These are phyloP conservation scores for Juglanconis oblonga DNA, from an alignment of 2,329 filamentous ascomycete species.

Conservation along the genomic window DNA sequence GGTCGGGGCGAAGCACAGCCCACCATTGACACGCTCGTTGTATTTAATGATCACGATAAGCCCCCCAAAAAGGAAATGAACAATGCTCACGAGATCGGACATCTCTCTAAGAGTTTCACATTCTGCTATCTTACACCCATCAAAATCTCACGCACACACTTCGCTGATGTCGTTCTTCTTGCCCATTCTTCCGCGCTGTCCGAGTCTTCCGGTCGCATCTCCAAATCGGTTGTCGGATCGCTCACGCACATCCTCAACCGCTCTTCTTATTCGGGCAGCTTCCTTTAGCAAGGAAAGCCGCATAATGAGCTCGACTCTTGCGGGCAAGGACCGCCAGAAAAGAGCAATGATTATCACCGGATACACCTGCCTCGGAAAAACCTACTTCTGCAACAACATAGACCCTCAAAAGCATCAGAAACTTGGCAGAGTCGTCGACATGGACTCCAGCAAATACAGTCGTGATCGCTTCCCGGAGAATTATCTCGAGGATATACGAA, in stretches of 20 bases:
- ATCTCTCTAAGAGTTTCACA: too few relatives aligned
- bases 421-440: background rate
- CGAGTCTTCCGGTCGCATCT: background rate
- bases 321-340: background rate
- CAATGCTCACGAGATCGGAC: too few relatives aligned
- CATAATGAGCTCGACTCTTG: background rate
- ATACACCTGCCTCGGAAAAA: conserved; percentile 13
- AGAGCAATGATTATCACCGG: conserved; percentile 7
- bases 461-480: conserved; percentile 8
- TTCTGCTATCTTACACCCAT: too few relatives aligned
- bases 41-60: too few relatives aligned
- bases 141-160: too few relatives aligned
- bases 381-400: background rate
- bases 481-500: conserved; percentile 6
- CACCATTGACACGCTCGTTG: too few relatives aligned
- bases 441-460: conserved; percentile 14
- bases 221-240: background rate
- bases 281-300: background rate
- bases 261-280: background rate
- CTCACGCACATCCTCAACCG: background rate
- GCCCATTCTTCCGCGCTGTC: background rate
- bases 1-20: too few relatives aligned
- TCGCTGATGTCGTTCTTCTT: background rate
- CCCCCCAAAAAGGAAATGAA: too few relatives aligned
- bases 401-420: too few relatives aligned